Base-by-base conservation (phyloP, 495 filamentous ascomycete genomes). In the Cercophora newfieldiana region DNA sequence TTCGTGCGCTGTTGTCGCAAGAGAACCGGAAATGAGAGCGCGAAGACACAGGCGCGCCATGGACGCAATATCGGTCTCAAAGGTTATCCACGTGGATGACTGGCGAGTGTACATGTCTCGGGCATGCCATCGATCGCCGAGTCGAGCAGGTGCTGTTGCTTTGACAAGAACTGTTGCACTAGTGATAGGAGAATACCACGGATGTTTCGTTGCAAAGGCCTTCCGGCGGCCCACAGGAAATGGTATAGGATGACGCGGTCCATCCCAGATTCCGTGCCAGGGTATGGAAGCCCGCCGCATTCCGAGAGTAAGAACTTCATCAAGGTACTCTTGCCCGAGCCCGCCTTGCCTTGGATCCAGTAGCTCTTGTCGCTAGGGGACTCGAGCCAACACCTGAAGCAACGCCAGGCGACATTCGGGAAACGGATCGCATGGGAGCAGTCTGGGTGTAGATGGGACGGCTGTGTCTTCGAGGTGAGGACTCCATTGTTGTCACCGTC, bases 271-370 rank as follows among this genome's bases (percentile, higher is more conserved):
- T 47, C n/a, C 4, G 12, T 6, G 30, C 66, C 44, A 69, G 28
- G n/a, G 31, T 66, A 30, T n/a, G 68, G n/a, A 24, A 53, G n/a
- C 50, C 5, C 50, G n/a, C 50, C 50, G 22, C 22, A 30, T 19
- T 66, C 63, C 0, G 7, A 7, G 21, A 59, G 56, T 12, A 81
- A 59, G 16, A 68, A 79, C 56, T 79, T 81, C 77, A 81, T 77
- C 14, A 81, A 51, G 0, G 80, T 83, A 33, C 78, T 80, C 60
- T 83, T 83, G 0, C 81, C 81, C 1, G 74, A 73, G 10, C 79
- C 81, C 21, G 80, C 64, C 65, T 81, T 82, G 1, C 81, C 81
- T 16, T 55, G 67, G 7, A 82, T 68, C 77, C 78, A 81, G 65
- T 77, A 83, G 0, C 77, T 50, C 7, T 69, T 67, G 25, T 65